Evolutionary conservation across 257 asterid genomes (phyloP), one percentile per base, ranked within the genome.

Genomic region (Solanum ossicruentum): DNA sequence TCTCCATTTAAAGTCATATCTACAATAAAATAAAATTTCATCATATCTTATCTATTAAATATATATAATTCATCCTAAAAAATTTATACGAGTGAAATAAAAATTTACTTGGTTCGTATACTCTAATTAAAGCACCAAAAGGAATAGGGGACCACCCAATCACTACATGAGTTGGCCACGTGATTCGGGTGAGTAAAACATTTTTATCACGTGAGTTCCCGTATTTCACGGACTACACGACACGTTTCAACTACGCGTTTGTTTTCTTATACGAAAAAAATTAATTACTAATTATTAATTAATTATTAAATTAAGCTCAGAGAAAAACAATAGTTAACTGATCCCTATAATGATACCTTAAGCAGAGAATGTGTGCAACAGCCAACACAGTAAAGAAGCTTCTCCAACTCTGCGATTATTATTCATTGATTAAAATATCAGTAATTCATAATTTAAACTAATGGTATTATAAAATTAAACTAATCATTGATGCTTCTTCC

Each of bases 81-180:
- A 32, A 2, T 32, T 32, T 32, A 32, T 32, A 32, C 0, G 3
- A 32, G 36, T 32, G 41, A 36, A 36, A 36, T 36, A 36, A 36
- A 4, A 36, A 36, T 36, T 36, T 36, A 36, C 41, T 36, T 36
- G 6, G 41, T 36, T 4, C 6, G 6, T 36, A 36, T 36, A 36
- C 41, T 36, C 41, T 36, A 3, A 36, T 3, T 5, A 55, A 10
- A 6, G n/a, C 23, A 49, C 7, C 16, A 81, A 58, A 20, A 67
- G 32, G 61, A 65, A 41, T 6, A n/a, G 26, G 87, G 95, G 85
- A 84, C 92, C 92, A 86, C 87, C 78, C 72, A 90, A 82, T 86
- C 89, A 83, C 90, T 20, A 77, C 84, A 84, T 92, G 93, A 90
- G 97, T 90, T 95, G 97, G 95, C 98, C 97, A 93, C 98, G 98